A percentile compares a stretch with the other conserved stretches of the same genome.
phyloP scores from a whole-genome alignment of 495 filamentous ascomycete species.

The Penicillium ucsense region DNA sequence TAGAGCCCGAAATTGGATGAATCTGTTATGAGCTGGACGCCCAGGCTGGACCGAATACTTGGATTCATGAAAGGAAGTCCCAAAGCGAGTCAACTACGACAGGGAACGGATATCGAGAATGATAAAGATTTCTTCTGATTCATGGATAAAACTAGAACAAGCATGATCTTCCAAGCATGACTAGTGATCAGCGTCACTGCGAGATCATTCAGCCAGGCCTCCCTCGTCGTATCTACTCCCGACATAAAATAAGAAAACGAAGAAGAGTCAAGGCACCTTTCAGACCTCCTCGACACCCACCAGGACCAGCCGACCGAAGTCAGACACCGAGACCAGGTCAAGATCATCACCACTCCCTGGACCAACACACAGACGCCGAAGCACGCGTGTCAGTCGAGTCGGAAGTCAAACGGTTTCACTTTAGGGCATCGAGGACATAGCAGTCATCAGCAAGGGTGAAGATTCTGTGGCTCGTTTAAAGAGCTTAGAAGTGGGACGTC shows the following conservation, averaged over 20 bases:
- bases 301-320: constrained; percentile 55
- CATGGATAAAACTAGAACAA: too few species aligned
- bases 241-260: constrained; percentile 10
- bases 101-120: too few species aligned
- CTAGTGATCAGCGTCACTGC: too few species aligned
- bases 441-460: constrained; percentile 67
- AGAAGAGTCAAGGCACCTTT: constrained; percentile 39
- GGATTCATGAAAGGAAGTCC: too few species aligned
- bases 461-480: constrained; percentile 70
- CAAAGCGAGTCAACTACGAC: too few species aligned
- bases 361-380: constrained; percentile 26
- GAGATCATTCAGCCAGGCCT: too few species aligned
- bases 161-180: too few species aligned
- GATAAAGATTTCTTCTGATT: too few species aligned
- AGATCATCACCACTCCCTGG: constrained; percentile 68
- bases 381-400: constrained; percentile 35
- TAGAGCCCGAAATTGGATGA: too few species aligned
- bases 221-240: background rate
- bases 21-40: too few species aligned
- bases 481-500: constrained; percentile 67
- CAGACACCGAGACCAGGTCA: constrained; percentile 48
- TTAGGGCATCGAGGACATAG: constrained; percentile 58
- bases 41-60: too few species aligned
- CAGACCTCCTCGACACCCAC: constrained; percentile 64
- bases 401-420: constrained; percentile 58